Percentiles rank a stretch among this genome's conserved stretches.
phyloP scores from a whole-genome alignment of 148 eudicot genomes.

The Nyssa sinensis region DNA sequence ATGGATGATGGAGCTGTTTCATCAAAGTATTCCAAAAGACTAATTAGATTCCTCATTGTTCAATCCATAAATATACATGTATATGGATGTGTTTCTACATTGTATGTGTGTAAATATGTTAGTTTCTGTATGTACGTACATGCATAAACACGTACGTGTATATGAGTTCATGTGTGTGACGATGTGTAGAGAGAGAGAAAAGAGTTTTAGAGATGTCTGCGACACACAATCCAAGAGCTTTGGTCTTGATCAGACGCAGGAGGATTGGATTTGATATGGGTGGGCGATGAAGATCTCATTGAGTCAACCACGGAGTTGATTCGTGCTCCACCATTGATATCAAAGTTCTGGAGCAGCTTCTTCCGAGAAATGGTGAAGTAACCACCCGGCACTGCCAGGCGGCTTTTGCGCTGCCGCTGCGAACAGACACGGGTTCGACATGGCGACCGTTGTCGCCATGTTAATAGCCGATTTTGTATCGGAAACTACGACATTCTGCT shows the following conservation, averaged over 20 bases:
- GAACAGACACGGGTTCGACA: constrained; percentile 24
- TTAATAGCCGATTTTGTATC: constrained; percentile 29
- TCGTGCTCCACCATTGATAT: constrained; percentile 31
- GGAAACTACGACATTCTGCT: constrained; percentile 46
- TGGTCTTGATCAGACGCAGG: constrained; percentile 31
- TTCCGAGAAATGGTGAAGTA: constrained; percentile 43
- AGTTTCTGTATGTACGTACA: background rate
- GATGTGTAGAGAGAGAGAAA: background rate
- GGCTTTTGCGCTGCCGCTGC: constrained; percentile 46
- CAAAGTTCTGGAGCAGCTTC: constrained; percentile 51
- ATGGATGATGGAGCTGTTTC: constrained; percentile 44
- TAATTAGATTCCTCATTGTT: too few species aligned
- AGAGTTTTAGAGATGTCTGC: background rate
- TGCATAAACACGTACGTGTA: background rate
- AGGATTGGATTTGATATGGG: constrained; percentile 46
- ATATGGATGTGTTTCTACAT: too few species aligned
- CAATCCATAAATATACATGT: background rate
- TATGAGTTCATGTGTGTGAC: background rate
- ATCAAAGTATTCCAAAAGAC: background rate
- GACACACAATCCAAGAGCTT: constrained; percentile 46
- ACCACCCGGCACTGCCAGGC: constrained; percentile 40
- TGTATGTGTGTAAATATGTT: background rate
- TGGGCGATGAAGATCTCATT: constrained; percentile 85
- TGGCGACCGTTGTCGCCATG: constrained; percentile 29
- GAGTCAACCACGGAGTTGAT: constrained; percentile 72